These are phyloP conservation scores for Liriodendron chinense DNA, from an alignment of 164 flowering plant genomes.

Conservation along the genomic window DNA sequence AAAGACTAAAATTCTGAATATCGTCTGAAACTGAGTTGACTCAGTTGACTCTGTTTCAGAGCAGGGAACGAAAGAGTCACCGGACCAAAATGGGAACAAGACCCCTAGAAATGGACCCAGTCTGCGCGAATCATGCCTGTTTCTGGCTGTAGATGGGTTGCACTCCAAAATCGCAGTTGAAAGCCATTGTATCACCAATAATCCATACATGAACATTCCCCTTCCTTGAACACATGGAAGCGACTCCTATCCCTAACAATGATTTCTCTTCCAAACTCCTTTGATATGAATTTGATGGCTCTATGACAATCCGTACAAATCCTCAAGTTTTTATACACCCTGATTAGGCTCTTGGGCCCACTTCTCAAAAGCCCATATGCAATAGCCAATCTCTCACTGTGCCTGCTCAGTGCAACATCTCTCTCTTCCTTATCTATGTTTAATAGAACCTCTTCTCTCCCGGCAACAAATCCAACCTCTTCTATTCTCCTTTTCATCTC, in stretches of 20 bases:
- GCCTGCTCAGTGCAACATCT: conserved; percentile 5
- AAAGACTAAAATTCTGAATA: no score
- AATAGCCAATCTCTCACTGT: conserved; percentile 14
- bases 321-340: conserved; percentile 13
- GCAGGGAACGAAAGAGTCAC: no score
- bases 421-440: conserved; percentile 13
- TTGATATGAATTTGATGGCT: conserved; percentile 12
- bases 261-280: conserved; percentile 11
- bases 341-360: conserved; percentile 4
- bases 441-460: background rate
- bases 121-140: no score
- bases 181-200: conserved; percentile 7
- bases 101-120: no score
- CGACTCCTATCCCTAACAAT: conserved; percentile 11
- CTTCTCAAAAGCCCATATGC: conserved; percentile 13
- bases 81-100: no score
- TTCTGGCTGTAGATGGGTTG: no score
- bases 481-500: conserved; percentile 10
- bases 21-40: no score
- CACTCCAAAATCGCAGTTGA: no score
- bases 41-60: no score
- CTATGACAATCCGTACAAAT: conserved; percentile 15
- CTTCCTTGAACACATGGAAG: conserved; percentile 11
- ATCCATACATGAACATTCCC: conserved; percentile 14
- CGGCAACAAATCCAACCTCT: conserved; percentile 1